Conservation (phyloP, 2,329 filamentous ascomycete genomes). For the Verticillium nubilum region DNA sequence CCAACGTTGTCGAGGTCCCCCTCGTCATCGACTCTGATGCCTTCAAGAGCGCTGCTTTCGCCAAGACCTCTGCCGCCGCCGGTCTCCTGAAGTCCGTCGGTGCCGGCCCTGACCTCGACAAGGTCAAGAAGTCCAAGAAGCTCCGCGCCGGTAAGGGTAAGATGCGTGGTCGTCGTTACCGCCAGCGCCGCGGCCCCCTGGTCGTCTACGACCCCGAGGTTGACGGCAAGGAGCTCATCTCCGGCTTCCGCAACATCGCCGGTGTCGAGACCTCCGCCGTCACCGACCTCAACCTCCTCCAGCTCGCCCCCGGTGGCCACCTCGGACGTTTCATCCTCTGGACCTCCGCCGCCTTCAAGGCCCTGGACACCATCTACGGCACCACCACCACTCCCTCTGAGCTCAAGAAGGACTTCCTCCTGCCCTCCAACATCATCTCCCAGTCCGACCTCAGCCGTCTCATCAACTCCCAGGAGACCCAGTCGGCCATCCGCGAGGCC, state of each 20-base stretch:
- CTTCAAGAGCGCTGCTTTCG: conserved; percentile 72
- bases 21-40: conserved; percentile 90
- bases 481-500: conserved; percentile 88
- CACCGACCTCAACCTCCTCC: conserved; percentile 93
- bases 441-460: conserved; percentile 95
- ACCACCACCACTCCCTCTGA: conserved; percentile 82
- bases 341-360: conserved; percentile 95
- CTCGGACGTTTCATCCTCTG: conserved; percentile 98
- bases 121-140: conserved; percentile 96
- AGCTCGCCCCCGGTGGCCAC: conserved; percentile 98
- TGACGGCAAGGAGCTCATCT: conserved; percentile 90
- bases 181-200: conserved; percentile 94
- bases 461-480: conserved; percentile 99
- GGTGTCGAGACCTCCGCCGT: conserved; percentile 96
- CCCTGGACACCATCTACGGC: conserved; percentile 95
- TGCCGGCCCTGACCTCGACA: conserved; percentile 84
- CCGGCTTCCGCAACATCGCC: conserved; percentile 97
- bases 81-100: conserved; percentile 86
- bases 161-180: conserved; percentile 91
- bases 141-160: conserved; percentile 98
- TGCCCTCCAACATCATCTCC: conserved; percentile 85
- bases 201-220: conserved; percentile 95
- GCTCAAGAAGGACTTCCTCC: conserved; percentile 98
- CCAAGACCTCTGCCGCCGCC: conserved; percentile 85
- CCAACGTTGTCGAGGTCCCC: conserved; percentile 88